Conservation (phyloP, 2,329 filamentous ascomycete species). For the Penicillium sp. region DNA sequence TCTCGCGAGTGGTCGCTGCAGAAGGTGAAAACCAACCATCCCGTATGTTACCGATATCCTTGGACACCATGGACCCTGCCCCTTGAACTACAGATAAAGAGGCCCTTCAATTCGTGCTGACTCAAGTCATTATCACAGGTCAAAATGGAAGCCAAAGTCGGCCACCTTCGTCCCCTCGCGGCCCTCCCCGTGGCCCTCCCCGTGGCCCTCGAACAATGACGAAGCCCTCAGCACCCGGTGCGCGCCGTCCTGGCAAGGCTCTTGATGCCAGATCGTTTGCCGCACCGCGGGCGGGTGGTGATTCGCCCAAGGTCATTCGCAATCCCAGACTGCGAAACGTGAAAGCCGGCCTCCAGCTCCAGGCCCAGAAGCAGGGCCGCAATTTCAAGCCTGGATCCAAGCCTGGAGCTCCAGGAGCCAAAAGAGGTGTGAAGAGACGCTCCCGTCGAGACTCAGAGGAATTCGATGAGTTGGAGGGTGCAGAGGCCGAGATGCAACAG, state of each 20-base stretch:
- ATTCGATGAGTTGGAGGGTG: too few relatives aligned
- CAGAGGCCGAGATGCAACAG: too few relatives aligned
- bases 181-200: slow-evolving; percentile 16
- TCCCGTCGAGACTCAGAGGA: too few relatives aligned
- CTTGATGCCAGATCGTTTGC: slow-evolving; percentile 38
- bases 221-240: slow-evolving; percentile 11
- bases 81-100: not conserved
- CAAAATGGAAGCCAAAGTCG: slow-evolving; percentile 4
- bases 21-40: slow-evolving; percentile 16
- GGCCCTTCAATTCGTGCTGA: not conserved
- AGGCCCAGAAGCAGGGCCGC: slow-evolving; percentile 12
- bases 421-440: too few relatives aligned
- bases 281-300: slow-evolving; percentile 25
- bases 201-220: slow-evolving; percentile 18
- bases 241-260: slow-evolving; percentile 24
- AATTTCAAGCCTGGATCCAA: too few relatives aligned
- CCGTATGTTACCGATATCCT: slow-evolving; percentile 22
- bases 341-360: slow-evolving; percentile 15
- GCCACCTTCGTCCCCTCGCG: slow-evolving; percentile 11
- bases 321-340: slow-evolving; percentile 23
- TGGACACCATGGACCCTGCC: not conserved
- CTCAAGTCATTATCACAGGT: slow-evolving; percentile 2
- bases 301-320: slow-evolving; percentile 31
- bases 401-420: too few relatives aligned
- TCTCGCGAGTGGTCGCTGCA: slow-evolving; percentile 12